phyloP scores from a whole-genome alignment of 1,284 basidiomycete species.

The Agroathelia rolfsii region DNA sequence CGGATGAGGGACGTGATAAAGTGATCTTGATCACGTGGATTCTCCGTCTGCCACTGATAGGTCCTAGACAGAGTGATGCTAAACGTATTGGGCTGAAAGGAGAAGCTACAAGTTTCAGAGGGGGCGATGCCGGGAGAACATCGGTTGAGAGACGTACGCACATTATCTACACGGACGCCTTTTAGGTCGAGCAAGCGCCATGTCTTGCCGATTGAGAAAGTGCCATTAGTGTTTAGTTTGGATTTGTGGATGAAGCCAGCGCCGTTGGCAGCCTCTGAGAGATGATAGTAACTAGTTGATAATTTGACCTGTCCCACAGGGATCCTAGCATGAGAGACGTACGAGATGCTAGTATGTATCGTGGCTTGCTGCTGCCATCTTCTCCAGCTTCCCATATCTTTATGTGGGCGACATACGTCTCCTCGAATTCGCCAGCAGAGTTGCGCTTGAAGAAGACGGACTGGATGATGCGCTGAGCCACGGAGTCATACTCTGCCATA shows the following conservation, averaged over 20 bases:
- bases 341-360: slow-evolving; percentile 85
- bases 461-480: slow-evolving; percentile 62
- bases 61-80: slow-evolving; percentile 77
- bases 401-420: slow-evolving; percentile 76
- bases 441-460: slow-evolving; percentile 76
- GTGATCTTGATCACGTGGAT: slow-evolving; percentile 52
- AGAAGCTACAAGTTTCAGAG: slow-evolving; percentile 6
- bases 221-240: slow-evolving; percentile 89
- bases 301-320: slow-evolving; percentile 4
- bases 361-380: slow-evolving; percentile 62
- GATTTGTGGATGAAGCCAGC: slow-evolving; percentile 87
- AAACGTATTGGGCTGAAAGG: slow-evolving; percentile 58
- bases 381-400: slow-evolving; percentile 88
- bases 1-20: slow-evolving; percentile 66
- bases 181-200: slow-evolving; percentile 84
- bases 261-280: slow-evolving; percentile 54
- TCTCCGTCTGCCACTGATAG: slow-evolving; percentile 83
- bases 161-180: slow-evolving; percentile 66
- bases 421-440: slow-evolving; percentile 52
- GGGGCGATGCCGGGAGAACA: slow-evolving; percentile 6
- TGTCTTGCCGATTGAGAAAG: slow-evolving; percentile 96
- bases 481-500: slow-evolving; percentile 50
- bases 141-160: slow-evolving; percentile 29
- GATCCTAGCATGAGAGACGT: slow-evolving; percentile 29
- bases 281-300: slow-evolving; percentile 10